These are phyloP conservation scores for Boletellus ananas DNA, from an alignment of 768 basidiomycete species.

Conservation along the genomic window DNA sequence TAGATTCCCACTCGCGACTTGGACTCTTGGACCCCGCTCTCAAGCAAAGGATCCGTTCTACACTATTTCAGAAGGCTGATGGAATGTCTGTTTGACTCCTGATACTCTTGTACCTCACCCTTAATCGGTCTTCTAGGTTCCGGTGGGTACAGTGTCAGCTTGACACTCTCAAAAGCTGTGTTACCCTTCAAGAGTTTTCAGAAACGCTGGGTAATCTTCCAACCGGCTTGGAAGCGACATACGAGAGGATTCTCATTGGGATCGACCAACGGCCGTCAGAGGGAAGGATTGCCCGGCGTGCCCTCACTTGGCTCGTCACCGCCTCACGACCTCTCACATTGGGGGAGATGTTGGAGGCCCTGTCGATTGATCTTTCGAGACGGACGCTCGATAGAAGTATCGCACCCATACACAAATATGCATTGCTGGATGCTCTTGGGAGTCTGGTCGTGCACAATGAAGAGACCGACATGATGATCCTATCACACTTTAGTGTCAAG, in stretches of 20 bases:
- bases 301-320: background rate
- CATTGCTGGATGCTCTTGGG: background rate
- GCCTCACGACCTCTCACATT: conserved; percentile 4
- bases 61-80: background rate
- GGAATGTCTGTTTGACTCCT: background rate
- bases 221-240: background rate
- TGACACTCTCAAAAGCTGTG: background rate
- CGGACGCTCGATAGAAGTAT: background rate
- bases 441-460: background rate
- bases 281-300: background rate
- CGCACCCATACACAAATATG: background rate
- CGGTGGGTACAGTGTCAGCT: conserved; percentile 4
- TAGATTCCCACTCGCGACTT: background rate
- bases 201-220: background rate
- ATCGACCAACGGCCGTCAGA: background rate
- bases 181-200: background rate
- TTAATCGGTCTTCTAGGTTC: background rate
- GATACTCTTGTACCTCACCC: background rate
- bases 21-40: background rate
- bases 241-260: background rate
- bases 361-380: background rate
- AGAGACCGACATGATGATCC: background rate
- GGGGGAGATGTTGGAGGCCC: background rate
- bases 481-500: conserved; percentile 1
- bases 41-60: background rate